These are phyloP conservation scores for Tetracladium setigerum DNA, from an alignment of 495 filamentous ascomycete genomes.

Conservation along the genomic window DNA sequence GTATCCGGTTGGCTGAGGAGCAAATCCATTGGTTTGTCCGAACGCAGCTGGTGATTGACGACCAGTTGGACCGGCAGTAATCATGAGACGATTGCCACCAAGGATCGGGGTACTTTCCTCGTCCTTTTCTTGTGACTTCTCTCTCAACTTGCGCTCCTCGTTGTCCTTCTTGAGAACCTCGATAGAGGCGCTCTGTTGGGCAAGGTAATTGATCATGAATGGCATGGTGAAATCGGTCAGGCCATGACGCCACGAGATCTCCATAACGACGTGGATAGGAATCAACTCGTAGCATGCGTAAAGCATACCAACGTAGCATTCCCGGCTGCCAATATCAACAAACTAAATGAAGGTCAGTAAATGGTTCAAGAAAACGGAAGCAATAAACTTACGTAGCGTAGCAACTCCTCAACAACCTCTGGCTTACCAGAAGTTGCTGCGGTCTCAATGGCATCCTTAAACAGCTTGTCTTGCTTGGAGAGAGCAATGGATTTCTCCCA, in stretches of 20 bases:
- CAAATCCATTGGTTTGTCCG: conserved; percentile 70
- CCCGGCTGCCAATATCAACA: conserved; percentile 96
- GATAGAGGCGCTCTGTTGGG: conserved; percentile 81
- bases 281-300: conserved; percentile 99
- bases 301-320: conserved; percentile 98
- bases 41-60: conserved; percentile 53
- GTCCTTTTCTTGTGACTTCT: conserved; percentile 76
- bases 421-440: conserved; percentile 87
- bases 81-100: conserved; percentile 85
- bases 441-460: conserved; percentile 99
- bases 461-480: conserved; percentile 98
- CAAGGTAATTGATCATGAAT: conserved; percentile 97
- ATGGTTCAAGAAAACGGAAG: conserved; percentile 13
- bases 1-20: conserved; percentile 73
- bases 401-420: conserved; percentile 89
- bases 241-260: conserved; percentile 94
- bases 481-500: conserved; percentile 99
- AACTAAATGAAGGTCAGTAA: conserved; percentile 57
- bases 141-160: conserved; percentile 87
- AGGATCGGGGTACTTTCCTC: conserved; percentile 94
- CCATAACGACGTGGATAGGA: conserved; percentile 82
- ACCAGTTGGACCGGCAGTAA: conserved; percentile 79
- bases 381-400: conserved; percentile 78
- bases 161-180: conserved; percentile 88
- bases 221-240: conserved; percentile 98